Percentiles rank a stretch among this genome's conserved stretches.
Evolutionary conservation across 2,329 filamentous ascomycete genomes (phyloP).

Genomic region (Aspergillus costaricaensis): DNA sequence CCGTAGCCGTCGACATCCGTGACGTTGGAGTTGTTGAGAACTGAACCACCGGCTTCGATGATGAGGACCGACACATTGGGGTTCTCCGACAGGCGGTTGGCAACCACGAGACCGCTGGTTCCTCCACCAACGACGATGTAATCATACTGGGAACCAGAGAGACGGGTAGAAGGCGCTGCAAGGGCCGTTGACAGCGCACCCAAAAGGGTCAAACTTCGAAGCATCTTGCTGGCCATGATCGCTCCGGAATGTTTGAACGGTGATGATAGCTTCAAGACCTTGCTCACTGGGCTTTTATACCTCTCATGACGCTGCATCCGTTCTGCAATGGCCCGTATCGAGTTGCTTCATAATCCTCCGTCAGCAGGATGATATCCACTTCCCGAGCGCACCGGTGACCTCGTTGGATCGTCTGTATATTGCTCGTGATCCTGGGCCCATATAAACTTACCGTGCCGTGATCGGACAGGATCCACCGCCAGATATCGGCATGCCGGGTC

Average conservation of each 20-base stretch:
- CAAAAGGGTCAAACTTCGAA: neutral
- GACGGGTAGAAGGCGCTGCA: neutral
- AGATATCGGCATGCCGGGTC: neutral
- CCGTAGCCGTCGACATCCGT: constrained; percentile 27
- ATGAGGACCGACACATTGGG: constrained; percentile 27
- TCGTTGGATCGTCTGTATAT: neutral
- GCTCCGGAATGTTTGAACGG: neutral
- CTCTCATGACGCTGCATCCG: neutral
- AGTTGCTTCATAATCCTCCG: neutral
- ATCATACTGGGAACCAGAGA: constrained; percentile 17
- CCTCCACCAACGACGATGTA: constrained; percentile 40
- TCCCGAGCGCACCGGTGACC: neutral
- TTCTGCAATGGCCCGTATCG: neutral
- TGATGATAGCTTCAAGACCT: neutral
- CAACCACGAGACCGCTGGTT: constrained; percentile 36
- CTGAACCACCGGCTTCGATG: constrained; percentile 33
- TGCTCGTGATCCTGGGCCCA: neutral
- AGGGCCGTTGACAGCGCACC: neutral
- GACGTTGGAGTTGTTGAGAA: constrained; percentile 32
- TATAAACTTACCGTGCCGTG: neutral
- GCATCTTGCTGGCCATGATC: neutral
- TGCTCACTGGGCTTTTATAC: neutral
- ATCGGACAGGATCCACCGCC: neutral
- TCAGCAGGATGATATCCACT: neutral
- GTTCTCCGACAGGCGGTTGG: constrained; percentile 38